Conservation (phyloP, 179 eudicot genomes). For the Corrigiola litoralis region DNA sequence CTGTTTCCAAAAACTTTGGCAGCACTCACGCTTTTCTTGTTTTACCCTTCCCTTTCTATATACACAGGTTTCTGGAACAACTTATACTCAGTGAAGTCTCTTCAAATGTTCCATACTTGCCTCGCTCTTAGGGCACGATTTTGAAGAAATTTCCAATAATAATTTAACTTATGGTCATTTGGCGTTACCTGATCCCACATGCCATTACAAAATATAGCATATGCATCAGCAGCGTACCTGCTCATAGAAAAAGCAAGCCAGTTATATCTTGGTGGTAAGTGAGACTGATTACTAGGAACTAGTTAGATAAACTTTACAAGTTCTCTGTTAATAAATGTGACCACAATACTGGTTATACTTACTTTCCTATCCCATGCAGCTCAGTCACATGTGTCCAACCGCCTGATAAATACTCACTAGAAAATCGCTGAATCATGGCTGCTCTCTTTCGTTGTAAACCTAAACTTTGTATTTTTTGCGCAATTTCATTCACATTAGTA, state of each 20-base stretch:
- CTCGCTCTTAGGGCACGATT: constrained; percentile 1
- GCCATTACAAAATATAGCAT: constrained; percentile 85
- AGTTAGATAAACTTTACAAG: not conserved
- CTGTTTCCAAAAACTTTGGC: too few relatives aligned
- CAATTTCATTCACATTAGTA: constrained; percentile 35
- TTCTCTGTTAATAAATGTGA: not conserved
- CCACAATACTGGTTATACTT: constrained; percentile 18
- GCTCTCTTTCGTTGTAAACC: constrained; percentile 66
- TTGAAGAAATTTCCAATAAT: constrained; percentile 68
- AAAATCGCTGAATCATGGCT: constrained; percentile 48
- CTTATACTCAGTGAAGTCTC: too few relatives aligned
- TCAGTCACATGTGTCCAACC: constrained; percentile 77
- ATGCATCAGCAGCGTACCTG: constrained; percentile 95
- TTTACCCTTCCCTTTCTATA: too few relatives aligned
- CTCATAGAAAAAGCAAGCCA: not conserved
- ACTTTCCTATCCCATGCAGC: constrained; percentile 81
- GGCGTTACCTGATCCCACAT: constrained; percentile 72
- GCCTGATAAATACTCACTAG: constrained; percentile 53
- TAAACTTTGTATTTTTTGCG: constrained; percentile 39
- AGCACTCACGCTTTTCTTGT: too few relatives aligned
- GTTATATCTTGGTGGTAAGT: not conserved
- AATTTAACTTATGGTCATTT: constrained; percentile 61
- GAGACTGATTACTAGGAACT: not conserved
- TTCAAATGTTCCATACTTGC: not conserved
- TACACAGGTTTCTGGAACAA: too few relatives aligned